Base-by-base conservation (phyloP, 129 eudicot genomes). In the Centaurea solstitialis region DNA sequence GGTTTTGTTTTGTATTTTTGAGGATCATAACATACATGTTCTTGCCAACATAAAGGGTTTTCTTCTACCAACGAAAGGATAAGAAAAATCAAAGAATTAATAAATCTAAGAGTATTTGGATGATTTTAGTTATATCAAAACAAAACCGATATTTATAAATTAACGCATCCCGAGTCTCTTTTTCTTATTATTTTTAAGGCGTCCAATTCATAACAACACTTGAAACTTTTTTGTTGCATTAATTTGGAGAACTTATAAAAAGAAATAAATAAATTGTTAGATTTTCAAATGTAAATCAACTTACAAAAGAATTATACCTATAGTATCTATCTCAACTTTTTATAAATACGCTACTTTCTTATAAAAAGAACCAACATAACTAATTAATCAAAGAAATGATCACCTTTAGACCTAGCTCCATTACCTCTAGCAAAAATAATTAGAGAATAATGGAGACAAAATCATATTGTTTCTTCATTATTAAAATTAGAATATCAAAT, bases 401-500 rank as follows among this genome's bases (percentile, higher is more conserved):
- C 30, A 64, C 69, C 69, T 64, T 64, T 64, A 64, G 30, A 53
- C 21, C 64, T 64, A 18, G 13, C 5, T 64, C 69, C 30, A 64
- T 64, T 64, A 3, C 9, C 6, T 10, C 33, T 23, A 64, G 21
- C 4, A 18, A 59, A 62, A 62, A 61, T 2, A 15, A 11, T 26
- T 64, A 3, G 69, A 18, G 30, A 23, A 64, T 64, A 64, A 64
- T 64, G 69, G 69, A 64, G 69, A 64, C 69, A 64, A 64, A 64
- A 64, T 64, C 69, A 64, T 64, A 64, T 64, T 9, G 69, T 64
- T 64, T 10, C 69, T 64, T 64, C 69, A 64, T 64, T 64, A 18
- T 64, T 64, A 18, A 17, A 64, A 64, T 3, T 64, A 64, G 15
- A 64, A 23, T 64, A 18, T 18, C 18, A 17, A 5, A 17, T 5